Evolutionary conservation across 192 early-diverging fungal species (phyloP), one percentile per base, ranked within the genome.

Genomic region (Coemansia sp.): DNA sequence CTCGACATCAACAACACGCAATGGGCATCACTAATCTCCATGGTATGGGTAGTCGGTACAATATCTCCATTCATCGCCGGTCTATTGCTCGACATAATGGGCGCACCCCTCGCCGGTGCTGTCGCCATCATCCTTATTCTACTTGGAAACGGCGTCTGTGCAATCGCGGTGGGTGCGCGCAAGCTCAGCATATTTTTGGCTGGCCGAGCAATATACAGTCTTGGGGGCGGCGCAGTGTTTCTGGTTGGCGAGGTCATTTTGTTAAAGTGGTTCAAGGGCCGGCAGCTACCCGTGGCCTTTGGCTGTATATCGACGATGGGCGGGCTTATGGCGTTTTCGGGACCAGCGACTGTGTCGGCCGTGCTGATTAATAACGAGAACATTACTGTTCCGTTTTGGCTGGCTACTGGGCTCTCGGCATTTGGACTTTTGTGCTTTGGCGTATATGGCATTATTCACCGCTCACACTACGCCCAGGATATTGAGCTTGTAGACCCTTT

Each of bases 401-500:
- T 85, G 1, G 84, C 83, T 1, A 82, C 82, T 3, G 82, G 81
- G 2, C 65, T 87, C 3, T 85, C 84, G 45, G 79, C 73, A 3
- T 61, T 80, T 54, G 83, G 82, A 7, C 65, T 84, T 27, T 26
- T 71, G 13, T 80, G 82, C 59, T 83, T 84, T 62, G 70, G 62
- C 23, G 24, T 82, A 23, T 85, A 84, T 58, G 81, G 70, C 18
- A 45, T 78, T 9, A 78, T 85, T 1, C 84, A 86, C 66, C 78
- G 70, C 53, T 81, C 78, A 43, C 68, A 75, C 60, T 81, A 66
- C 35, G 61, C 65, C 7, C 54, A 38, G n/a, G 68, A 75, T 26
- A 63, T 66, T 35, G 73, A 75, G 39, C 48, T 47, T 8, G 23
- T 32, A 2, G 35, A 39, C 20, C 12, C 11, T 2, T 27, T 19